Evolutionary conservation across 805 yeast species (phyloP).

Genomic region (Saccharomycopsis sp.): DNA sequence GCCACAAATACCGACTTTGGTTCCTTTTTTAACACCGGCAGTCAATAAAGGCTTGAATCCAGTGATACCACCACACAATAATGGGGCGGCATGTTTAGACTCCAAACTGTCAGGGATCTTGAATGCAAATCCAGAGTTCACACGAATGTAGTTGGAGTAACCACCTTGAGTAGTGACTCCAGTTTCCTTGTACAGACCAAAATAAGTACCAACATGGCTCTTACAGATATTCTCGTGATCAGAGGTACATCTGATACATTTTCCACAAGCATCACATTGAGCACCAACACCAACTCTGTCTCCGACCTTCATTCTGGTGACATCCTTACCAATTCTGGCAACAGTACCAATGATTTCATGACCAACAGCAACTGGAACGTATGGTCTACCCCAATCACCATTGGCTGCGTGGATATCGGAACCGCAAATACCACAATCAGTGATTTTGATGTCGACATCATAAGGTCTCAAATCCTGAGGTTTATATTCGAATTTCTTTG

Average conservation of each 20-base stretch:
- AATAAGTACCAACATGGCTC: slow-evolving; percentile 31
- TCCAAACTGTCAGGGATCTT: slow-evolving; percentile 37
- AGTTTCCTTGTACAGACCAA: slow-evolving; percentile 29
- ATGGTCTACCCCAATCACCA: slow-evolving; percentile 23
- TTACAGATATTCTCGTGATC: slow-evolving; percentile 36
- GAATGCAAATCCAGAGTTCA: slow-evolving; percentile 35
- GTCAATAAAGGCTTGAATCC: slow-evolving; percentile 38
- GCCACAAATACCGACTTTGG: slow-evolving; percentile 36
- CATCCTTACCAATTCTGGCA: slow-evolving; percentile 29
- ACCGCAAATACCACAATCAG: slow-evolving; percentile 65
- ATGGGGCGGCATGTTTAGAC: slow-evolving; percentile 37
- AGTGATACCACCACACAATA: slow-evolving; percentile 45
- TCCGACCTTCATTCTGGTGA: slow-evolving; percentile 35
- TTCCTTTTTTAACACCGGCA: slow-evolving; percentile 30
- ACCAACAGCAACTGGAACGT: slow-evolving; percentile 26
- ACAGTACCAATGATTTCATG: slow-evolving; percentile 30
- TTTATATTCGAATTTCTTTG: slow-evolving; percentile 20
- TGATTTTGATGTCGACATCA: slow-evolving; percentile 50
- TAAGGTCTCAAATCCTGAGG: slow-evolving; percentile 21
- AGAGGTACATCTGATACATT: slow-evolving; percentile 35
- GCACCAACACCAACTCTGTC: slow-evolving; percentile 51
- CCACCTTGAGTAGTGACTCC: slow-evolving; percentile 27
- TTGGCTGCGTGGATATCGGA: slow-evolving; percentile 34
- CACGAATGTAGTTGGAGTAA: slow-evolving; percentile 36
- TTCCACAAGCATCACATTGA: slow-evolving; percentile 32